Percentiles rank a stretch among this genome's conserved stretches.
These are phyloP conservation scores for Tylopilus sp. DNA, from an alignment of 768 basidiomycete species.

Conservation along the genomic window DNA sequence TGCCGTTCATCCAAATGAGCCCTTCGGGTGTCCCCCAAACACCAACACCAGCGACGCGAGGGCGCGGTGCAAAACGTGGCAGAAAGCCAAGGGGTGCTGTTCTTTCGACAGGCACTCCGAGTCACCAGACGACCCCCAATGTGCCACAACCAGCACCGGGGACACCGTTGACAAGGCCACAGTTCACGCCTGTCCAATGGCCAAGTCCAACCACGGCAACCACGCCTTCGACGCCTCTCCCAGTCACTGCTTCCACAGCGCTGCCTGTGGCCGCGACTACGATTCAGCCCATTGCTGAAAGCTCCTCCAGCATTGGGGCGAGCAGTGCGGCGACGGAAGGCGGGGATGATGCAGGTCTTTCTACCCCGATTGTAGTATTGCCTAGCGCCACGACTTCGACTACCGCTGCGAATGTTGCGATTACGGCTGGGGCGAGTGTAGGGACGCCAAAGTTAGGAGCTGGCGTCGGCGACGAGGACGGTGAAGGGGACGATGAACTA, in stretches of 20 bases:
- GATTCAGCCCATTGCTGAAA: slow-evolving; percentile 9
- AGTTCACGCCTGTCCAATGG: slow-evolving; percentile 41
- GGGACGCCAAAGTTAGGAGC: slow-evolving; percentile 13
- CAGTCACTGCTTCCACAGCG: slow-evolving; percentile 1
- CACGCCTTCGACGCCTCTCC: slow-evolving; percentile 11
- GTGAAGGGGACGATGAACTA: slow-evolving; percentile 73
- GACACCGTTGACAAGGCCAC: not conserved
- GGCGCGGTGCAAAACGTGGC: slow-evolving; percentile 26
- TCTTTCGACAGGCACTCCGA: slow-evolving; percentile 5
- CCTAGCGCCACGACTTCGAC: not conserved
- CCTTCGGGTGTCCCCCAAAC: slow-evolving; percentile 14
- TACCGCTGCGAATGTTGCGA: not conserved
- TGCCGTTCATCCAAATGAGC: slow-evolving; percentile 23
- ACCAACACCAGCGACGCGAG: slow-evolving; percentile 23
- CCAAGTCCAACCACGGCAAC: slow-evolving; percentile 18
- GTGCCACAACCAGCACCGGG: not conserved
- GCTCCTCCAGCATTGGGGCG: not conserved
- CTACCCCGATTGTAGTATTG: not conserved
- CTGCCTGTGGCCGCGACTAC: not conserved
- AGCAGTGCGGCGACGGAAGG: slow-evolving; percentile 13
- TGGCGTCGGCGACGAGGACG: slow-evolving; percentile 43
- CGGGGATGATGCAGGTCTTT: slow-evolving; percentile 20
- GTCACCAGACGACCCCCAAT: slow-evolving; percentile 8
- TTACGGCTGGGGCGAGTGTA: not conserved
- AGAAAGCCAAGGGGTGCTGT: slow-evolving; percentile 22